phyloP scores from a whole-genome alignment of 1,139 yeast genomes.

The Nakaseomyces glabratus region DNA sequence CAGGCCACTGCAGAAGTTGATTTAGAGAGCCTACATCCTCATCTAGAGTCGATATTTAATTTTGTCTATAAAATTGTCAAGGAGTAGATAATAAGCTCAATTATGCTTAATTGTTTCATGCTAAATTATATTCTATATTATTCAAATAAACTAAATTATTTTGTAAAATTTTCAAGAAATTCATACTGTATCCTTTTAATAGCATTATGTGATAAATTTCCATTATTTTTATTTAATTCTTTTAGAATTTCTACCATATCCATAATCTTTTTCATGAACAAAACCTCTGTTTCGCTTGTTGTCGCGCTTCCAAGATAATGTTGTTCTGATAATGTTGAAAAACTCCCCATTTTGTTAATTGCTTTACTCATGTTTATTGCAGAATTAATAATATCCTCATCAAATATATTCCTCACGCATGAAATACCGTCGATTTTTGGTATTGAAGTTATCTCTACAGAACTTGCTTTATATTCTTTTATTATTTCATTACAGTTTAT shows the following conservation, averaged over 20 bases:
- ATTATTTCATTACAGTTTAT: background rate
- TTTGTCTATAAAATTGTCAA: background rate
- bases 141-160: too few relatives aligned
- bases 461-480: background rate
- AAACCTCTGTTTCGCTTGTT: slow-evolving; percentile 7
- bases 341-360: slow-evolving; percentile 1
- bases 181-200: slow-evolving; percentile 21
- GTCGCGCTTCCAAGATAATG: slow-evolving; percentile 6
- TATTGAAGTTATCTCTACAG: background rate
- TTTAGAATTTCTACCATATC: slow-evolving; percentile 20
- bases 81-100: too few relatives aligned
- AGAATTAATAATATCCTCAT: background rate
- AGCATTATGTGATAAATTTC: slow-evolving; percentile 9
- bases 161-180: slow-evolving; percentile 13
- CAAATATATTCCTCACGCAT: slow-evolving; percentile 1
- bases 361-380: slow-evolving; percentile 4
- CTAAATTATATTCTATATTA: too few relatives aligned
- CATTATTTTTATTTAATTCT: slow-evolving; percentile 10
- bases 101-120: too few relatives aligned
- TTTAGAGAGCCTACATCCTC: too few relatives aligned
- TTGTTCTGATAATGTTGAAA: background rate
- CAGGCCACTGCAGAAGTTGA: background rate
- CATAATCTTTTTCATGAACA: slow-evolving; percentile 19
- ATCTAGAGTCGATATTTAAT: slow-evolving; percentile 1
- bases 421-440: background rate